Evolutionary conservation across 2,329 filamentous ascomycete genomes (phyloP).

Genomic region (Podosphaera aphanis): DNA sequence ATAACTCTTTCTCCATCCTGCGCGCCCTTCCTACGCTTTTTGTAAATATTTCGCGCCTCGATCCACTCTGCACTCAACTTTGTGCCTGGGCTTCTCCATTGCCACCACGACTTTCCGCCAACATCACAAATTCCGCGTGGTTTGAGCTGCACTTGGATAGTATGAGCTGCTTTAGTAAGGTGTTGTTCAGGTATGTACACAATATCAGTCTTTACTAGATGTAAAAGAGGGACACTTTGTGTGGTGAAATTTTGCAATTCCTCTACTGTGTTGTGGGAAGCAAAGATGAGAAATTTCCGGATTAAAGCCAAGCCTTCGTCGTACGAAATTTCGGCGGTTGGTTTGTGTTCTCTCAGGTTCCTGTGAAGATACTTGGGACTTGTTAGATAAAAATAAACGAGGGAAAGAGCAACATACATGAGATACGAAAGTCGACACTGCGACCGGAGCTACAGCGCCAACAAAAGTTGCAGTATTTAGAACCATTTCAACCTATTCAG

Average conservation of each 20-base stretch:
- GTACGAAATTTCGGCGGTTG: slow-evolving; percentile 78
- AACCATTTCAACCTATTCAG: slow-evolving; percentile 7
- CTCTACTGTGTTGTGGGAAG: slow-evolving; percentile 76
- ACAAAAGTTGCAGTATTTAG: slow-evolving; percentile 65
- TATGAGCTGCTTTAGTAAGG: slow-evolving; percentile 39
- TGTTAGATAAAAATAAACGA: slow-evolving; percentile 1
- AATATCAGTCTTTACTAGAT: slow-evolving; percentile 63
- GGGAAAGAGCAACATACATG: slow-evolving; percentile 36
- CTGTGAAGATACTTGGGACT: slow-evolving; percentile 52
- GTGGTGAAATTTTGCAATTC: slow-evolving; percentile 77
- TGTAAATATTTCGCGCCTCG: slow-evolving; percentile 70
- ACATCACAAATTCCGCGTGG: slow-evolving; percentile 48
- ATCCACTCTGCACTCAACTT: slow-evolving; percentile 76
- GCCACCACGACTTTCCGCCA: slow-evolving; percentile 73
- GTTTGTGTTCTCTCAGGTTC: slow-evolving; percentile 50
- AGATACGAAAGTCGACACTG: slow-evolving; percentile 64
- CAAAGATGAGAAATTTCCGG: slow-evolving; percentile 62
- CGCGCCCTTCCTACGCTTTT: slow-evolving; percentile 39
- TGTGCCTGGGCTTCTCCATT: slow-evolving; percentile 49
- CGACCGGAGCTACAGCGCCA: slow-evolving; percentile 66
- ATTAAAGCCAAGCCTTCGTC: slow-evolving; percentile 78
- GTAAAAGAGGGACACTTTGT: slow-evolving; percentile 75
- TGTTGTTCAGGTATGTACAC: slow-evolving; percentile 39
- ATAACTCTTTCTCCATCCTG: slow-evolving; percentile 52
- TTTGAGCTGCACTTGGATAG: slow-evolving; percentile 54